Evolutionary conservation across 2,329 filamentous ascomycete genomes (phyloP), one percentile per base, ranked within the genome.

Genomic region (Cladosporium sp.): DNA sequence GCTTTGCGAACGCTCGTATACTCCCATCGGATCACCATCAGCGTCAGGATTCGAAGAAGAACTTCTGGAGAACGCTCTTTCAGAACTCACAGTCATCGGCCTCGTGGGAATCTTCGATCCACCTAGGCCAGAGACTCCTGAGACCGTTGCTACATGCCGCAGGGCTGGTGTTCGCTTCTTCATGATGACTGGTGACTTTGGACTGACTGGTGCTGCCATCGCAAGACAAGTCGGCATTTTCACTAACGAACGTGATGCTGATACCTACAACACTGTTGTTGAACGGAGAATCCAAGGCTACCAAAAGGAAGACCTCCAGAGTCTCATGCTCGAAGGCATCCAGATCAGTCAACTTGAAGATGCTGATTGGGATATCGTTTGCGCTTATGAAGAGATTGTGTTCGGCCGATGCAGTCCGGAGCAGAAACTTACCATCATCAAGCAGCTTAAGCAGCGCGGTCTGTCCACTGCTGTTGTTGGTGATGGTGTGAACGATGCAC

Each of bases 21-120:
- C 15, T 15, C 45, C 45, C 9, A 35, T 48, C 28, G 45, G 45
- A 22, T 48, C 45, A 6, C 45, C 54, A 0, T 70, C 72, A 10
- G 76, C 78, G 25, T 80, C 80, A 44, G 75, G 72, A 1, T 81
- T 82, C 59, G 78, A 72, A 45, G 78, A 82, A n/a, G 79, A 81
- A 57, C 71, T 80, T 3, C 66, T 75, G 5, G 69, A 71, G 10
- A 67, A 48, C 17, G 45, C 45, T 2, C 28, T 48, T 6, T 48
- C 45, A n/a, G 40, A 67, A 19, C 56, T 71, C n/a, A 60, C 62
- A 7, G 66, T 71, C 20, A 65, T 63, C 12, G 69, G 69, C 32
- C 60, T 71, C 7, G 65, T 70, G 10, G 69, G 68, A 25, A 66
- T 71, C 42, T 68, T 67, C 58, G 69, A 69, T 58, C 69, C 65